Percentiles rank a stretch among this genome's conserved stretches.
Conservation (phyloP, 2,329 filamentous ascomycete species). For the Trichophyton schoenleinii region DNA sequence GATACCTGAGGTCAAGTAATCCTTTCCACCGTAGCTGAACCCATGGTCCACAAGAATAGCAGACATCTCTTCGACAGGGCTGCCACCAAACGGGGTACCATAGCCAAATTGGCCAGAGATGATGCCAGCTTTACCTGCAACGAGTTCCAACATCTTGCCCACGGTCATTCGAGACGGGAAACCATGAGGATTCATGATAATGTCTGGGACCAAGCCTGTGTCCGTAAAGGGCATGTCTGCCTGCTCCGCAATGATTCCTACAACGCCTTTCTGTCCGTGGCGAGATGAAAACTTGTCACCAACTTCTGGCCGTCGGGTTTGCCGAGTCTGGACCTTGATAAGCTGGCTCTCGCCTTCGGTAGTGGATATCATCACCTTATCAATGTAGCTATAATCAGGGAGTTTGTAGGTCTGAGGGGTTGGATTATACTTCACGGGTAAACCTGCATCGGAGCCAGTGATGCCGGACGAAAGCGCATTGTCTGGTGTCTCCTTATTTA, state of each 20-base stretch:
- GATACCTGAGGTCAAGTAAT: conserved; percentile 89
- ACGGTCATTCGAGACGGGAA: conserved; percentile 99
- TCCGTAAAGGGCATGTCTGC: conserved; percentile 96
- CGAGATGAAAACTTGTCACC: conserved; percentile 98
- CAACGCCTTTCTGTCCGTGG: conserved; percentile 95
- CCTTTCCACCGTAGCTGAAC: conserved; percentile 94
- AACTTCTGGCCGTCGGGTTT: conserved; percentile 85
- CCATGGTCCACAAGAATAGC: conserved; percentile 72
- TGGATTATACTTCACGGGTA: conserved; percentile 25
- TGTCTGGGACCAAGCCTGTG: conserved; percentile 80
- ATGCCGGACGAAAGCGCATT: conserved; percentile 64
- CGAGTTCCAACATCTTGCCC: conserved; percentile 88
- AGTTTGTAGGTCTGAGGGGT: conserved; percentile 59
- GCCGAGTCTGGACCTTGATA: conserved; percentile 90
- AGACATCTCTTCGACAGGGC: conserved; percentile 78
- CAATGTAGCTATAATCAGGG: conserved; percentile 74
- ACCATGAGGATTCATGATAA: conserved; percentile 99
- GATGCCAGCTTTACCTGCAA: conserved; percentile 88
- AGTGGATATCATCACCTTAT: conserved; percentile 89
- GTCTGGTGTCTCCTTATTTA: conserved; percentile 77
- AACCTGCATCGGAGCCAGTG: conserved; percentile 45
- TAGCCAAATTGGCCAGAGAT: conserved; percentile 76
- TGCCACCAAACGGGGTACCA: conserved; percentile 75
- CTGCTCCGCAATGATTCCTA: conserved; percentile 91
- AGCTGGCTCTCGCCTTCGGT: conserved; percentile 77